Conservation (phyloP, 139 green algal genomes). For the Chlamydomonas incerta region DNA sequence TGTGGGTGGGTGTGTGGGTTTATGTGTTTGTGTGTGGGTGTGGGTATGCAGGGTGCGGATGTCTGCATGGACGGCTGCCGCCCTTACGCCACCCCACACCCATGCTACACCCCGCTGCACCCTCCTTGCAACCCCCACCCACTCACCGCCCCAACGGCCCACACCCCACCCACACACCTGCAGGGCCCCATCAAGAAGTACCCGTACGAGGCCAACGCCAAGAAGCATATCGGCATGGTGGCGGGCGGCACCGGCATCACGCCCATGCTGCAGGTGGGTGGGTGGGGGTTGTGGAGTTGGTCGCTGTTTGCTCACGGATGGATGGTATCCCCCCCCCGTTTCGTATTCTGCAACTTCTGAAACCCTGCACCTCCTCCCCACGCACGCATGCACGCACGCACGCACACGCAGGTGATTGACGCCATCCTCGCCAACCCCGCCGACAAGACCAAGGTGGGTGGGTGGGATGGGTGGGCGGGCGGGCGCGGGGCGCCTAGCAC, state of each 20-base stretch:
- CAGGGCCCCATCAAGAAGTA: constrained; percentile 79
- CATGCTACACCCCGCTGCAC: constrained; percentile 14
- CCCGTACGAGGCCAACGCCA: constrained; percentile 75
- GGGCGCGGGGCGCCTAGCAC: no score
- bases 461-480: no score
- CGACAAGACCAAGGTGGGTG: constrained; percentile 74
- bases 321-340: no score
- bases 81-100: not conserved
- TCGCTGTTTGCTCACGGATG: no score
- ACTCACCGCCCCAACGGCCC: no score
- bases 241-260: constrained; percentile 71
- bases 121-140: not conserved
- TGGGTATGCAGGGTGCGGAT: no score
- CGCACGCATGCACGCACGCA: not conserved
- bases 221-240: constrained; percentile 84
- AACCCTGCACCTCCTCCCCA: not conserved
- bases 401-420: constrained; percentile 66
- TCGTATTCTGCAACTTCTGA: no score
- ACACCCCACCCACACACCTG: no score
- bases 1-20: no score
- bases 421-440: constrained; percentile 69
- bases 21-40: no score
- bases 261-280: constrained; percentile 53
- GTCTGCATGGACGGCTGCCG: not conserved
- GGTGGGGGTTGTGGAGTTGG: no score